phyloP scores from a whole-genome alignment of 345 rosid genomes.

The Psidium friedrichsthalianum region DNA sequence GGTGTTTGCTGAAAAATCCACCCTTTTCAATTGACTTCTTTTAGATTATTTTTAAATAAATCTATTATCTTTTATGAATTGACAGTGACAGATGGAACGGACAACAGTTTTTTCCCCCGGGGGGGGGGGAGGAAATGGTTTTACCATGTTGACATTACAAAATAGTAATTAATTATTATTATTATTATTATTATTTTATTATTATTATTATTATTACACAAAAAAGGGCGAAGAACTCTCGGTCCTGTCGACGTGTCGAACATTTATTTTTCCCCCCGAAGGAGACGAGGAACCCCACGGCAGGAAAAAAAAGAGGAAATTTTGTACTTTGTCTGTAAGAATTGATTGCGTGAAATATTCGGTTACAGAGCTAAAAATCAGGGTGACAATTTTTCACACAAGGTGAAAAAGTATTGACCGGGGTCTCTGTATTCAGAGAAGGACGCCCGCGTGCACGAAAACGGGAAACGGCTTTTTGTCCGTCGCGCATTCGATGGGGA shows the following conservation, averaged over 20 bases:
- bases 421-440: not conserved
- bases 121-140: not conserved
- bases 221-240: not conserved
- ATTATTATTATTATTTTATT: no score
- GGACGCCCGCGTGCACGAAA: not conserved
- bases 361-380: not conserved
- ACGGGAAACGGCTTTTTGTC: not conserved
- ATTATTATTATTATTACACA: no score
- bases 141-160: not conserved
- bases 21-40: no score
- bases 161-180: not conserved
- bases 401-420: not conserved
- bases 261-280: not conserved
- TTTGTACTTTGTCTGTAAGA: not conserved
- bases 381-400: not conserved
- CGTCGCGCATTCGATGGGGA: not conserved
- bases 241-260: not conserved
- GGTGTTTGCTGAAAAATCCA: no score
- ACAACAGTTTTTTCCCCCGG: not conserved
- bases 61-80: not conserved
- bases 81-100: not conserved
- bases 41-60: no score
- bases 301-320: not conserved
- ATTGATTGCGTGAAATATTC: not conserved
- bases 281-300: not conserved